Base-by-base conservation (phyloP, 352 stramenopile genomes). In the Phytopythium kandeliae region DNA sequence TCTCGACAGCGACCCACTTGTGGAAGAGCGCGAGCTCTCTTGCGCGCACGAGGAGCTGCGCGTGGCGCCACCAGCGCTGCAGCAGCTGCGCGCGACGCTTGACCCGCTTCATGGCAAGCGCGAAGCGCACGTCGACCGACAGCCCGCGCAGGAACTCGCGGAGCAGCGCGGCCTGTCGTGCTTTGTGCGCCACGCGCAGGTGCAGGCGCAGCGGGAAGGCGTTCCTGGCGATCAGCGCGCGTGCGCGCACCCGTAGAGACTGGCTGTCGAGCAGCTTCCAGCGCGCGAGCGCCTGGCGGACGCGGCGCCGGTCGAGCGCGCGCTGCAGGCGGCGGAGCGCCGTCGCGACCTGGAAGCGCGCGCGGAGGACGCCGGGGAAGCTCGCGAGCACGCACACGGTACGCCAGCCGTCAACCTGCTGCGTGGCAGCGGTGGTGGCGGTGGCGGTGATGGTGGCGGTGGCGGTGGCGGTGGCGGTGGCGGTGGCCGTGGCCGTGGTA, bases 11-110 rank as follows among this genome's bases (percentile, higher is more conserved):
- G 37, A 79, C 30, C 75, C 75, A 86, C 37, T 85, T 80, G 58
- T 75, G 58, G 28, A 66, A 77, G 34, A 85, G 45, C 15, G 64
- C 68, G 35, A 85, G 68, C 42, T 85, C 70, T 2, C 75, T 57
- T 7, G 72, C 75, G 2, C 56, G 60, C 21, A 85, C 71, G 53
- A 86, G 77, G 33, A 85, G 70, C 36, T 77, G 63, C 11, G 74
- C 57, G 37, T 73, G 70, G 8, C 72, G 65, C 75, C 75, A 86
- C 75, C 75, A 86, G 50, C 73, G 73, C 60, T 86, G 75, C 13
- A 86, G 65, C 34, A 67, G 43, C 47, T 66, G 60, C 54, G 83
- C 64, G 36, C 72, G 64, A 25, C 71, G 63, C 50, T 83, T 75
- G 45, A 85, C 60, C 24, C 73, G 69, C 49, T 78, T 65, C 64